These are phyloP conservation scores for Dictyostelium capitatum DNA, from an alignment of 78 protist genomes.

Conservation along the genomic window DNA sequence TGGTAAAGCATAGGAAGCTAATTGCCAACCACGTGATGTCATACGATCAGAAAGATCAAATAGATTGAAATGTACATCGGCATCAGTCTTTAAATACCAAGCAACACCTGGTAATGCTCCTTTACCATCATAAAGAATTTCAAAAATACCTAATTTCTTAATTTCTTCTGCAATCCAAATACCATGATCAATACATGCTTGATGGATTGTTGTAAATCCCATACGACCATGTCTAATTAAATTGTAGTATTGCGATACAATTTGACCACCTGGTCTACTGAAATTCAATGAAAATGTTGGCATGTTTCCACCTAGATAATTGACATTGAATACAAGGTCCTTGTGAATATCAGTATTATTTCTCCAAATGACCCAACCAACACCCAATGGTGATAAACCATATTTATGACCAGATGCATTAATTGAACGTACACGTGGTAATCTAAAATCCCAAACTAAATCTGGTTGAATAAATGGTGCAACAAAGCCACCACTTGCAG, in stretches of 20 bases:
- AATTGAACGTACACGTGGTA: slow-evolving; percentile 70
- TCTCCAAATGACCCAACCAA: slow-evolving; percentile 61
- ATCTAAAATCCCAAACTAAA: slow-evolving; percentile 71
- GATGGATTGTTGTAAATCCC: slow-evolving; percentile 38
- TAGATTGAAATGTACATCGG: background rate
- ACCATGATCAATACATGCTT: slow-evolving; percentile 21
- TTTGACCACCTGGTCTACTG: slow-evolving; percentile 43
- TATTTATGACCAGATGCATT: slow-evolving; percentile 76
- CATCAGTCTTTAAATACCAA: slow-evolving; percentile 8
- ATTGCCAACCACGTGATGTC: slow-evolving; percentile 32
- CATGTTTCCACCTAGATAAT: slow-evolving; percentile 64
- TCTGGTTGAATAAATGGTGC: slow-evolving; percentile 78
- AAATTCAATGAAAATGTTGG: slow-evolving; percentile 74
- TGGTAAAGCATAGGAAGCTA: slow-evolving; percentile 5
- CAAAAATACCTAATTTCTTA: slow-evolving; percentile 7
- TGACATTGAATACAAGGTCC: slow-evolving; percentile 67
- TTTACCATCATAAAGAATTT: slow-evolving; percentile 22
- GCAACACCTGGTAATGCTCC: slow-evolving; percentile 16
- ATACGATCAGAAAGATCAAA: slow-evolving; percentile 30
- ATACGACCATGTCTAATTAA: slow-evolving; percentile 52
- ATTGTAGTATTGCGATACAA: slow-evolving; percentile 68
- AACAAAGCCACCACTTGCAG: slow-evolving; percentile 86
- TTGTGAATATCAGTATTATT: slow-evolving; percentile 35
- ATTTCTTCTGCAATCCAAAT: background rate
- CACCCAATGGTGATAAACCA: slow-evolving; percentile 68